Base-by-base conservation (phyloP, 331 rosid species). In the Ulmus americana region DNA sequence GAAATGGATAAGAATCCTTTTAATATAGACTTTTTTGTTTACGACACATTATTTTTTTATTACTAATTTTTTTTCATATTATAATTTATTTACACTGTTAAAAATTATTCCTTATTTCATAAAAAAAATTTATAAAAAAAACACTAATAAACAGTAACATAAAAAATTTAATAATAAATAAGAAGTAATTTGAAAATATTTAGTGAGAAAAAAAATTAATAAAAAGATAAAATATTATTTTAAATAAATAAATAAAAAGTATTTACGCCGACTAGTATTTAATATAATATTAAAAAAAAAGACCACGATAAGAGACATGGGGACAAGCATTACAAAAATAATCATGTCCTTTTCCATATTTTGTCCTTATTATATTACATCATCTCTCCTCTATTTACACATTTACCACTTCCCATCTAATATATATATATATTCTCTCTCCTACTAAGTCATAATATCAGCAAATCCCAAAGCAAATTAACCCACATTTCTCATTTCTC, bases 331-430 rank as follows among this genome's bases (percentile, higher is more conserved):
- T 72, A 74, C 62, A 75, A 71, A 70, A 70, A 65, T 72, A 80
- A 70, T 80, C 58, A 20, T 72, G 89, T 71, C 89, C 55, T 72
- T 82, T 83, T 81, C 82, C 70, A 50, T 59, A 20, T 47, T 84
- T 84, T 86, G 89, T 89, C 90, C 64, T 80, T 43, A 65, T 68
- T 68, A 64, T 60, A 18, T 78, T 63, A 55, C 86, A 72, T 74
- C 87, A 79, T 50, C 61, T 50, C 71, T 63, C 55, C 49, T 15
- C 45, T 59, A 74, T 70, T 48, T 70, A 47, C 71, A 50, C 72
- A 68, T 43, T 69, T 46, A 46, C 69, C 65, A 3, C 81, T 68
- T 64, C 67, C 45, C 49, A 47, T 70, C 59, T 54, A 50, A 56
- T 66, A 70, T 67, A 58, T 65, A 72, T 62, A 70, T 68, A 68